Evolutionary conservation across 495 filamentous ascomycete species (phyloP).

Genomic region (Aspergillus nidulans): DNA sequence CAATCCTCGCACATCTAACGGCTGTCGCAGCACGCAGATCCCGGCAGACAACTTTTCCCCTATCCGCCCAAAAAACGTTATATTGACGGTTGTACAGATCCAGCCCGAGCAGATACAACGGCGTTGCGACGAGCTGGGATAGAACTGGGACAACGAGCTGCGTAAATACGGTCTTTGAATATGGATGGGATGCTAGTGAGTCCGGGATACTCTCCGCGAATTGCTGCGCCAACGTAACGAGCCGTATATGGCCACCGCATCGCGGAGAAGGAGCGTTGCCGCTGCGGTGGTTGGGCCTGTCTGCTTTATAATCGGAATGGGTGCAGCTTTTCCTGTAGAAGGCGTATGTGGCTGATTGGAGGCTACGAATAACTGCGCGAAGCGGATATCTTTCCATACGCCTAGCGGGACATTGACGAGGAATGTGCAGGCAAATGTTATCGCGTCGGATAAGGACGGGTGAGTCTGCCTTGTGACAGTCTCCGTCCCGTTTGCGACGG

Average conservation of each 20-base stretch:
- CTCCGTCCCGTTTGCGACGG: constrained; percentile 72
- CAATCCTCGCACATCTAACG: constrained; percentile 76
- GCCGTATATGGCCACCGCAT: constrained; percentile 83
- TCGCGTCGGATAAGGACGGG: constrained; percentile 38
- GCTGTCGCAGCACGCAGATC: constrained; percentile 70
- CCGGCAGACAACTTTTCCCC: constrained; percentile 57
- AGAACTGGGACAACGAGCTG: constrained; percentile 73
- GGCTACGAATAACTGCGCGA: constrained; percentile 37
- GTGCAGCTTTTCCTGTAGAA: no score
- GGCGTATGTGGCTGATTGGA: background rate
- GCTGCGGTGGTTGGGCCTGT: constrained; percentile 25
- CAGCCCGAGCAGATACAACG: constrained; percentile 77
- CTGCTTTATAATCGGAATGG: no score
- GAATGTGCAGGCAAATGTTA: constrained; percentile 35
- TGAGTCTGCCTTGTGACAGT: constrained; percentile 34
- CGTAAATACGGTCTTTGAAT: constrained; percentile 45
- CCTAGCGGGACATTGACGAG: constrained; percentile 38
- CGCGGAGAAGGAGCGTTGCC: constrained; percentile 63
- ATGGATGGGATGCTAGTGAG: constrained; percentile 28
- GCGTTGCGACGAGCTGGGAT: constrained; percentile 77
- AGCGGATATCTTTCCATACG: constrained; percentile 46
- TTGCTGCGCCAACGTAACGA: constrained; percentile 71
- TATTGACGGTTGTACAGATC: constrained; percentile 73
- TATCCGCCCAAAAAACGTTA: constrained; percentile 42
- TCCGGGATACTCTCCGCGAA: constrained; percentile 33